phyloP scores from a whole-genome alignment of 768 basidiomycete genomes.

The Agrocybe chaxingu region DNA sequence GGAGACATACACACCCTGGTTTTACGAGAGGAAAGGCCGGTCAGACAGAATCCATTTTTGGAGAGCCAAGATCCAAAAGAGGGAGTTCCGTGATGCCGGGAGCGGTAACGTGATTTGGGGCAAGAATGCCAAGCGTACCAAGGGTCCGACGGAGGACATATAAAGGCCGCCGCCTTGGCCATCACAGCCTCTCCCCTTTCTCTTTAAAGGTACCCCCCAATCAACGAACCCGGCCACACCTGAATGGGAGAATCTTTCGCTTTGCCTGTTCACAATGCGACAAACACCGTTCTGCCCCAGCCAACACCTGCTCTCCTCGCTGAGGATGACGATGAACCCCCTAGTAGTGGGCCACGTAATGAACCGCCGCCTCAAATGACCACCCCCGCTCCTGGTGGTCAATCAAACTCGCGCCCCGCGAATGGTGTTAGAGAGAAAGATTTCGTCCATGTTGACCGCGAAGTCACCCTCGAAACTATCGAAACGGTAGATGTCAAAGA shows the following conservation, averaged over 20 bases:
- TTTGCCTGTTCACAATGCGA: conserved; percentile 23
- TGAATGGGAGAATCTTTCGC: conserved; percentile 39
- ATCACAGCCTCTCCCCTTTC: conserved; percentile 14
- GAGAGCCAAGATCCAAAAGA: neutral
- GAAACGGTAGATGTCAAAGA: neutral
- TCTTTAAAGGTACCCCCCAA: neutral
- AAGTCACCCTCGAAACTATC: conserved; percentile 1
- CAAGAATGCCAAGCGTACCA: conserved; percentile 14
- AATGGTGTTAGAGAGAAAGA: conserved; percentile 9
- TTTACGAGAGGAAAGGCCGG: too few relatives aligned
- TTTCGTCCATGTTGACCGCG: conserved; percentile 8
- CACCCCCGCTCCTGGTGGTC: neutral
- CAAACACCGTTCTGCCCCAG: conserved; percentile 27
- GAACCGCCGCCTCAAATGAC: conserved; percentile 30
- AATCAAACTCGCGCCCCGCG: neutral
- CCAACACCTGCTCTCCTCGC: conserved; percentile 28
- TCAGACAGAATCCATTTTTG: neutral
- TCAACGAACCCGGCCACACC: conserved; percentile 16
- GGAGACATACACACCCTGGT: too few relatives aligned
- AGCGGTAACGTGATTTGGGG: conserved; percentile 2
- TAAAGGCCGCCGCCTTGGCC: conserved; percentile 16
- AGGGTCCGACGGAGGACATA: conserved; percentile 2
- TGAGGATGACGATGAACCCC: conserved; percentile 43
- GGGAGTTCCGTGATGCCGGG: neutral
- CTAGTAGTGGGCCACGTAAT: conserved; percentile 34